Percentiles rank a stretch among this genome's conserved stretches.
phyloP scores from a whole-genome alignment of 2,329 filamentous ascomycete genomes.

The Aspergillus hiratsukae region DNA sequence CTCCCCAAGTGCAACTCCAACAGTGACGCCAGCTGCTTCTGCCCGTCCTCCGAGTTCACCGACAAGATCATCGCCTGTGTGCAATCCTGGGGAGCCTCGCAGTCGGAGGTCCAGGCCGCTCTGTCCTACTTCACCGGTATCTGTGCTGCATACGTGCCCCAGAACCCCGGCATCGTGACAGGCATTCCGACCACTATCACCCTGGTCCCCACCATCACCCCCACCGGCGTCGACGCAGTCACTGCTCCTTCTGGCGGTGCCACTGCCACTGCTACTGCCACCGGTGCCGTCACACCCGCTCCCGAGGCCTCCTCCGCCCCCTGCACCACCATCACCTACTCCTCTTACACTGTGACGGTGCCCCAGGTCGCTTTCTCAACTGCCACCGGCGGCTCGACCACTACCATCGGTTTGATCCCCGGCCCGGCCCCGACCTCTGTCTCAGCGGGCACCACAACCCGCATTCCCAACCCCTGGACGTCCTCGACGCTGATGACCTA shows the following conservation, averaged over 20 bases:
- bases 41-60: constrained; percentile 71
- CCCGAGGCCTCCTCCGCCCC: constrained; percentile 16
- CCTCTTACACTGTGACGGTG: constrained; percentile 40
- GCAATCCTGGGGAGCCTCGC: constrained; percentile 65
- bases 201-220: constrained; percentile 44
- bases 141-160: constrained; percentile 67
- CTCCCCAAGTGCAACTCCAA: constrained; percentile 72
- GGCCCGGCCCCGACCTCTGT: constrained; percentile 10
- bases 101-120: constrained; percentile 64
- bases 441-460: constrained; percentile 15
- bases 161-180: constrained; percentile 83
- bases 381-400: constrained; percentile 20
- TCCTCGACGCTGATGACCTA: constrained; percentile 13
- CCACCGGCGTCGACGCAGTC: constrained; percentile 42
- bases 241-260: constrained; percentile 13
- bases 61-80: constrained; percentile 77
- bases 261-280: constrained; percentile 21
- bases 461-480: constrained; percentile 17
- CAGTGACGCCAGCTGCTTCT: constrained; percentile 80
- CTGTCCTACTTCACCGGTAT: constrained; percentile 86
- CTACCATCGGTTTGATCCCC: constrained; percentile 32
- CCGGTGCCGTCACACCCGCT: not conserved
- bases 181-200: constrained; percentile 61
- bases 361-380: constrained; percentile 43
- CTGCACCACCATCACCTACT: constrained; percentile 40